A percentile compares a stretch with the other conserved stretches of the same genome.
phyloP scores from a whole-genome alignment of 1,139 yeast genomes.

The Saccharomycopsis hybrid region DNA sequence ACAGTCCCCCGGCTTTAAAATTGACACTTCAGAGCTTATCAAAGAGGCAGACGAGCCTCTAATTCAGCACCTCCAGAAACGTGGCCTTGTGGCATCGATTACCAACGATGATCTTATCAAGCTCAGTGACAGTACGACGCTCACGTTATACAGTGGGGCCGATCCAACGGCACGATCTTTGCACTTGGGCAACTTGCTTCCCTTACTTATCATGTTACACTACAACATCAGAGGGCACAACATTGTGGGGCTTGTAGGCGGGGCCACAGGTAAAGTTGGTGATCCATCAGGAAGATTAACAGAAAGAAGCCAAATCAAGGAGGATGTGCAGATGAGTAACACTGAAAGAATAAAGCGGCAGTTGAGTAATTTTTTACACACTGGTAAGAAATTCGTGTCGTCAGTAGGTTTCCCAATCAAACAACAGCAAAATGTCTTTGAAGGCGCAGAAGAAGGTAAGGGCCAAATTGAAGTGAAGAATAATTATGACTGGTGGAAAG shows the following conservation, averaged over 20 bases:
- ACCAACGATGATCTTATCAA: slow-evolving; percentile 12
- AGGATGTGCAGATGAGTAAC: slow-evolving; percentile 48
- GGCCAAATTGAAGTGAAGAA: slow-evolving; percentile 47
- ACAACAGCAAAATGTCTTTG: too few species aligned
- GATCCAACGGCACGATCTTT: slow-evolving; percentile 91
- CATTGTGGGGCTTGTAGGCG: slow-evolving; percentile 81
- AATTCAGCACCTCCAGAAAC: slow-evolving; percentile 24
- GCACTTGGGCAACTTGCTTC: slow-evolving; percentile 86
- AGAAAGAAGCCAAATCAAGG: slow-evolving; percentile 61
- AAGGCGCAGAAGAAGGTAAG: slow-evolving; percentile 18
- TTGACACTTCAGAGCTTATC: slow-evolving; percentile 6
- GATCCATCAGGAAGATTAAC: slow-evolving; percentile 91
- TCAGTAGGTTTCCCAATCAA: slow-evolving; percentile 43
- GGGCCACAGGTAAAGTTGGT: slow-evolving; percentile 97
- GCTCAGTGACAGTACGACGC: slow-evolving; percentile 28
- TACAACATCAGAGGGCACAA: slow-evolving; percentile 80
- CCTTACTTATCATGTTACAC: slow-evolving; percentile 78
- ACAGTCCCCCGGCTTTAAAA: too few species aligned
- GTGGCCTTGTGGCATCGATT: slow-evolving; percentile 30
- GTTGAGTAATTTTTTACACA: slow-evolving; percentile 49
- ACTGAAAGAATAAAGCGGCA: slow-evolving; percentile 56
- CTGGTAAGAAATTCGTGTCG: slow-evolving; percentile 56
- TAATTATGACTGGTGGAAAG: slow-evolving; percentile 84
- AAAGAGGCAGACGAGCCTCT: slow-evolving; percentile 25
- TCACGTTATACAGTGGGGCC: slow-evolving; percentile 85